These are phyloP conservation scores for Tulasnella calospora DNA, from an alignment of 768 basidiomycete species.

Conservation along the genomic window DNA sequence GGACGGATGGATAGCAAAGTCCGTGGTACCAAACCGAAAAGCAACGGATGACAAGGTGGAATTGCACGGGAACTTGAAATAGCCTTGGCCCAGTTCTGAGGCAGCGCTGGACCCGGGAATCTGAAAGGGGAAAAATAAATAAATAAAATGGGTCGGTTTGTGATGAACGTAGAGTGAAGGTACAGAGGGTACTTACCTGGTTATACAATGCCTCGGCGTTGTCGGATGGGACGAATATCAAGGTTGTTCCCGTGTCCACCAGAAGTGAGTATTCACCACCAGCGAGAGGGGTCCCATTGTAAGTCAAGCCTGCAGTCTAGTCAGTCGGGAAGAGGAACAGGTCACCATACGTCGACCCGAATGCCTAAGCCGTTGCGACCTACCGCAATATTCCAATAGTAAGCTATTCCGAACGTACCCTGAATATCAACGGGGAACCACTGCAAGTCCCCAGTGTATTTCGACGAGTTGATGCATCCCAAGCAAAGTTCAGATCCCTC, in stretches of 20 bases:
- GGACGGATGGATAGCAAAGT: constrained; percentile 31
- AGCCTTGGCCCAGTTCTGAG: constrained; percentile 13
- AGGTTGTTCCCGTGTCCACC: constrained; percentile 23
- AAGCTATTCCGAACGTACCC: neutral
- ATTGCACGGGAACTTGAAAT: constrained; percentile 26
- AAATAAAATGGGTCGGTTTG: neutral
- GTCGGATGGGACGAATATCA: constrained; percentile 16
- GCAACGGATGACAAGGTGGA: neutral
- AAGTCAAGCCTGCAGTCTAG: neutral
- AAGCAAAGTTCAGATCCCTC: constrained; percentile 13
- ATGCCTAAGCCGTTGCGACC: neutral
- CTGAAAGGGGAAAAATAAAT: neutral
- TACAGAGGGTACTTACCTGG: neutral
- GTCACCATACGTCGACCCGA: neutral
- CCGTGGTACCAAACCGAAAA: constrained; percentile 21
- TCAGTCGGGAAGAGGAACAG: neutral
- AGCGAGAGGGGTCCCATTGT: neutral
- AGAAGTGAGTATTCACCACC: neutral
- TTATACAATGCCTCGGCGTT: constrained; percentile 5
- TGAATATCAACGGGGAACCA: neutral
- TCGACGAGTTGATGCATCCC: neutral
- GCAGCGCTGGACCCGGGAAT: constrained; percentile 32
- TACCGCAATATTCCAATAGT: constrained; percentile 2
- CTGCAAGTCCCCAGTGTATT: neutral
- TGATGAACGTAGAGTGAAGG: neutral